These are phyloP conservation scores for Apiospora hydei DNA, from an alignment of 2,329 filamentous ascomycete species.

Conservation along the genomic window DNA sequence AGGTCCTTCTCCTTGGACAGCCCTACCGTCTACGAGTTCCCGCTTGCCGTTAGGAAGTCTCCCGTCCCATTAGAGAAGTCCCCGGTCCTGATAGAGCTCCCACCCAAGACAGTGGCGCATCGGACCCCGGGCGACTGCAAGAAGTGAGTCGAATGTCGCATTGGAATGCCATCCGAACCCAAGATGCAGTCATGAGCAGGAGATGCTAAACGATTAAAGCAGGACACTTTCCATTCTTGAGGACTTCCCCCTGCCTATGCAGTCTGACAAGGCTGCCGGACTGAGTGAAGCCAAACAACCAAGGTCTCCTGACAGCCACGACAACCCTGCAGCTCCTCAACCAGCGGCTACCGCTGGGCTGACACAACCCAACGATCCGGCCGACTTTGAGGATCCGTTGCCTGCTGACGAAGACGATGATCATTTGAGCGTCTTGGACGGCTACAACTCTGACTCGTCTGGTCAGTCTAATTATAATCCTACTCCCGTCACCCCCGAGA, in stretches of 20 bases:
- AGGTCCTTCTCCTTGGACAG: slow-evolving; percentile 65
- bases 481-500: slow-evolving; percentile 33
- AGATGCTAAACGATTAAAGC: slow-evolving; percentile 30
- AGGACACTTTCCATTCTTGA: slow-evolving; percentile 37
- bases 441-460: slow-evolving; percentile 45
- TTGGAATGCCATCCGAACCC: slow-evolving; percentile 38
- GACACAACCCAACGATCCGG: slow-evolving; percentile 54
- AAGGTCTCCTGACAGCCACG: slow-evolving; percentile 36
- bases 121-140: slow-evolving; percentile 27
- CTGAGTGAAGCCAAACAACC: slow-evolving; percentile 40
- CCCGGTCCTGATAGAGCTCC: neutral
- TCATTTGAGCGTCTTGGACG: slow-evolving; percentile 43
- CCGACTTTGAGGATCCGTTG: slow-evolving; percentile 49
- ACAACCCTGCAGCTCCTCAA: slow-evolving; percentile 53
- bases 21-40: slow-evolving; percentile 62
- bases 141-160: slow-evolving; percentile 43
- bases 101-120: slow-evolving; percentile 17
- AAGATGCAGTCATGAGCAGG: neutral
- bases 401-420: slow-evolving; percentile 43
- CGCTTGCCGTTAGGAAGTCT: slow-evolving; percentile 4
- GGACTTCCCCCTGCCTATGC: slow-evolving; percentile 32
- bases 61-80: neutral
- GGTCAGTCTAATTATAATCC: slow-evolving; percentile 43
- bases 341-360: slow-evolving; percentile 50
- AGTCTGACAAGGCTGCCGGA: slow-evolving; percentile 34